Conservation (phyloP, 352 stramenopile genomes). For the Globisporangium viniferum region DNA sequence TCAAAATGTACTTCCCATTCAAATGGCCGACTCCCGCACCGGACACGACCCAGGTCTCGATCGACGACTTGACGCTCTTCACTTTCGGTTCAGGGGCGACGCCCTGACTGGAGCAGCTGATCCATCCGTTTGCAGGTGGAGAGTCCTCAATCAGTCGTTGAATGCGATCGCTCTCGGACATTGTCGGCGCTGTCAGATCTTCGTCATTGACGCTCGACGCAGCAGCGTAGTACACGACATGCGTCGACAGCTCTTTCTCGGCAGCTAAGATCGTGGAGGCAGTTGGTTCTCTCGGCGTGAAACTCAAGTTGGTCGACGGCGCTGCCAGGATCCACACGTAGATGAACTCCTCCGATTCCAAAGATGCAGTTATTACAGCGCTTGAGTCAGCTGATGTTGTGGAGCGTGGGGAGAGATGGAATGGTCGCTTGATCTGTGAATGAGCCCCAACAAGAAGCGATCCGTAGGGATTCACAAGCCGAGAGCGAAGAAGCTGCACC, state of each 20-base stretch:
- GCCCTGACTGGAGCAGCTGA: conserved; percentile 50
- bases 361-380: not conserved
- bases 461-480: conserved; percentile 45
- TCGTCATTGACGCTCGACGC: conserved; percentile 23
- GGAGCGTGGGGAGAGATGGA: conserved; percentile 5
- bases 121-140: conserved; percentile 49
- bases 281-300: conserved; percentile 48
- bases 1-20: conserved; percentile 67
- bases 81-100: conserved; percentile 33
- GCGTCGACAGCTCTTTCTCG: conserved; percentile 65
- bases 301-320: conserved; percentile 34
- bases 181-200: not conserved
- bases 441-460: conserved; percentile 10
- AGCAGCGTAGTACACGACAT: conserved; percentile 67
- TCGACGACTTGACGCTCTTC: conserved; percentile 33
- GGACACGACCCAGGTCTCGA: conserved; percentile 58
- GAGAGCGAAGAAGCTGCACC: conserved; percentile 25
- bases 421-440: conserved; percentile 4
- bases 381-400: not conserved
- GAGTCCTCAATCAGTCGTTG: conserved; percentile 16
- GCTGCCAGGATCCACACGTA: conserved; percentile 57
- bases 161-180: conserved; percentile 19
- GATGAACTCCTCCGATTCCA: conserved; percentile 20
- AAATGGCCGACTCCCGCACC: conserved; percentile 49
- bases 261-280: conserved; percentile 20